phyloP scores from a whole-genome alignment of 352 stramenopile genomes.

The Phytophthora nicotianae region DNA sequence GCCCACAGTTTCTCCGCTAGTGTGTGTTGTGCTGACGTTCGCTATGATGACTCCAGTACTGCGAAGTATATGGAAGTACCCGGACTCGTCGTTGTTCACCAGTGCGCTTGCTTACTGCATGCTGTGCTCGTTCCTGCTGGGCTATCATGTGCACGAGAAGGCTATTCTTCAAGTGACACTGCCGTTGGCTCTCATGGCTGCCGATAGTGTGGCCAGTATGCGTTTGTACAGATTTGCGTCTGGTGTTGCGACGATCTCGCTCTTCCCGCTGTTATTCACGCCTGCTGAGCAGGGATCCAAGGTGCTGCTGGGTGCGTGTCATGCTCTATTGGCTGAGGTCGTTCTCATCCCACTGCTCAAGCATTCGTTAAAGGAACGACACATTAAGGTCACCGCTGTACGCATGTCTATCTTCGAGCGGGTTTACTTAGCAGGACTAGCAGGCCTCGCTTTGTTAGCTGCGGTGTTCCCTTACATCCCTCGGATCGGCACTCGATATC shows the following conservation, averaged over 20 bases:
- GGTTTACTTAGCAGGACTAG: conserved; percentile 50
- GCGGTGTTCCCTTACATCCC: conserved; percentile 64
- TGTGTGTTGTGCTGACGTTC: conserved; percentile 86
- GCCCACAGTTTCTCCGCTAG: conserved; percentile 57
- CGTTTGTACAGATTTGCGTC: conserved; percentile 82
- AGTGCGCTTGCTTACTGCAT: conserved; percentile 89
- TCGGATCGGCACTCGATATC: conserved; percentile 47
- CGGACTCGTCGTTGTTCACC: conserved; percentile 81
- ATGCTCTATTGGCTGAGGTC: conserved; percentile 68
- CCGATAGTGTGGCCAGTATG: conserved; percentile 83
- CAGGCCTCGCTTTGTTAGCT: conserved; percentile 41
- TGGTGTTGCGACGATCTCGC: conserved; percentile 69
- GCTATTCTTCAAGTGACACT: conserved; percentile 93
- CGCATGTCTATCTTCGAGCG: conserved; percentile 62
- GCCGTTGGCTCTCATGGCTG: conserved; percentile 69
- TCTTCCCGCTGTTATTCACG: conserved; percentile 89
- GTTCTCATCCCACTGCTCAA: conserved; percentile 72
- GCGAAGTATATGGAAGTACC: conserved; percentile 75
- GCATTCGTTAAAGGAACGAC: conserved; percentile 68
- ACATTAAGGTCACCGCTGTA: conserved; percentile 70
- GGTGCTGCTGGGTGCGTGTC: conserved; percentile 63
- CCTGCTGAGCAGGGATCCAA: conserved; percentile 78
- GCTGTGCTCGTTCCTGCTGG: conserved; percentile 95
- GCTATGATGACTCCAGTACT: conserved; percentile 79
- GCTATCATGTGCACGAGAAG: conserved; percentile 99